Percentiles rank a stretch among this genome's conserved stretches.
Evolutionary conservation across 129 eudicot genomes (phyloP).

Genomic region (Lonicera japonica): DNA sequence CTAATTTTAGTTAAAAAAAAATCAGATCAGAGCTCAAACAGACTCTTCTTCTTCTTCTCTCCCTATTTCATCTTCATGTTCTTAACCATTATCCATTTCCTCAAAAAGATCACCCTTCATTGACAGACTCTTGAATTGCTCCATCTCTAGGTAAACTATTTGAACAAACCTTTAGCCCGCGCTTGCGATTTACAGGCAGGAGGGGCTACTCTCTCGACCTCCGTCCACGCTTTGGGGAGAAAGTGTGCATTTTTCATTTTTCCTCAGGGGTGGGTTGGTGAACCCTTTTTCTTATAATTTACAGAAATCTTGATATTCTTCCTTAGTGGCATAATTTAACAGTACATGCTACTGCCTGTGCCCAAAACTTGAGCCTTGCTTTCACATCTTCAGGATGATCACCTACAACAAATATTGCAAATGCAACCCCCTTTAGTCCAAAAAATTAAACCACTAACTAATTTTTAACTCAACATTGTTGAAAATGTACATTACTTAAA

Average conservation of each 20-base stretch:
- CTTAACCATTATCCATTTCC: background rate
- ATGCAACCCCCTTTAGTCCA: background rate
- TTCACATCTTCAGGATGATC: constrained; percentile 81
- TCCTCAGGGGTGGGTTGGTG: no score
- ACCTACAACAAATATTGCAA: constrained; percentile 24
- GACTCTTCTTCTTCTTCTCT: background rate
- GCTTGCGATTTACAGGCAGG: no score
- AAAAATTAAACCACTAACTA: no score
- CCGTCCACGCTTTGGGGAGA: background rate
- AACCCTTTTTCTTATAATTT: background rate
- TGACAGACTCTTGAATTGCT: background rate
- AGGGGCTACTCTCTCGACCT: no score
- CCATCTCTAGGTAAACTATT: constrained; percentile 37
- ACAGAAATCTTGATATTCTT: background rate
- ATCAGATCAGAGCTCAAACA: no score
- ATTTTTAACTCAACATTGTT: no score
- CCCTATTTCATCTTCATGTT: background rate
- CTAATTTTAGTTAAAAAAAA: no score
- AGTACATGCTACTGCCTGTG: constrained; percentile 76
- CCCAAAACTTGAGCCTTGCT: constrained; percentile 85
- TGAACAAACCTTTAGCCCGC: background rate
- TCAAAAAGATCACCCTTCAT: background rate
- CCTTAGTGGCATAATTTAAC: constrained; percentile 63
- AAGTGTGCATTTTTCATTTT: background rate
- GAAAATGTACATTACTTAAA: no score